Base-by-base conservation (phyloP, 345 rosid genomes). In the Lagerstroemia speciosa region DNA sequence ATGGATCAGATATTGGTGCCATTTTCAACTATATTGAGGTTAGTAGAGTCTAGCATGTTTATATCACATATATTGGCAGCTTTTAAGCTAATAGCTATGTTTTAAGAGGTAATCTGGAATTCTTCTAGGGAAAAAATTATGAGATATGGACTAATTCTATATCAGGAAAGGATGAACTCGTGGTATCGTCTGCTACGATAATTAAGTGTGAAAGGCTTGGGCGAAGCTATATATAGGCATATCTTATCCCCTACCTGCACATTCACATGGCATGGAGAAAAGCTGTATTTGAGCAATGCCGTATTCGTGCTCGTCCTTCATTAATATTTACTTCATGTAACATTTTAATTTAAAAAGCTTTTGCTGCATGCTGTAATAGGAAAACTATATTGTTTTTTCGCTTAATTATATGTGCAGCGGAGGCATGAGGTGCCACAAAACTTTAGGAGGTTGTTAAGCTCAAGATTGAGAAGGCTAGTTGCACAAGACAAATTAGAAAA, bases 401-500 rank as follows among this genome's bases (percentile, higher is more conserved):
- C 26, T 67, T 40, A 33, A 41, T 41, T 73, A 70, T 78, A 78
- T 36, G 27, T 77, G 84, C 98, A 93, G 96, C 81, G 79, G 79
- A 86, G 84, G 69, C 84, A 84, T 70, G 86, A 75, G 72, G 85
- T 86, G 76, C 87, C 96, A 33, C 83, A 69, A 72, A 89, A 84
- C 71, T 89, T 89, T 76, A 88, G 83, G 81, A 90, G 87, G 83
- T 74, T 68, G 71, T 85, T 93, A 66, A 77, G 83, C 72, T 74
- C 97, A 72, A 87, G 84, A 83, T 76, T 90, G 83, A 87, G 91
- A 81, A 86, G 93, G 78, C 84, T 93, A 75, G 92, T 86, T 74
- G 71, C 67, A n/a, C 86, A 81, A 80, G 90, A 82, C 17, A 93
- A 89, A 82, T 89, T 93, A 64, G 85, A 83, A 73, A 89, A 87